Percentiles rank a stretch among this genome's conserved stretches.
Evolutionary conservation across 495 filamentous ascomycete species (phyloP).

Genomic region (Penicillium longicatenatum): DNA sequence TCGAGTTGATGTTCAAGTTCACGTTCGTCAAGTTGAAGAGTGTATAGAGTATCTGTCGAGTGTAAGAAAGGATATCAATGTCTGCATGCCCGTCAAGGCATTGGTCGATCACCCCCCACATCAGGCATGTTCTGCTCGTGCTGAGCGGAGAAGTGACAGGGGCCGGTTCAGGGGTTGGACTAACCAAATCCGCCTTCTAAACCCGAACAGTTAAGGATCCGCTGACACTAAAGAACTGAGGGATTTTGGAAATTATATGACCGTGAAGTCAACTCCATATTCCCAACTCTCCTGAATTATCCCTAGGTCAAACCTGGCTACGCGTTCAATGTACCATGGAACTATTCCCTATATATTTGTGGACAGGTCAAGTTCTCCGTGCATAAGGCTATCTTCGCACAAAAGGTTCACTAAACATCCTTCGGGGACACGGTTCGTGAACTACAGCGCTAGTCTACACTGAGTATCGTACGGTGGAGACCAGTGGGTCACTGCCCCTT

Average conservation of each 20-base stretch:
- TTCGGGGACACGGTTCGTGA: conserved; percentile 19
- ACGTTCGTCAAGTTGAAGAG: not conserved
- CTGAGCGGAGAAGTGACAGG: conserved; percentile 31
- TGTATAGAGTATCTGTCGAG: not conserved
- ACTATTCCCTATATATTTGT: not conserved
- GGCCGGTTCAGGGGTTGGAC: conserved; percentile 34
- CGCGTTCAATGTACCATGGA: not conserved
- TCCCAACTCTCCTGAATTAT: not conserved
- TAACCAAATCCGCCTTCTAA: conserved; percentile 7
- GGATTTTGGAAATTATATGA: not conserved
- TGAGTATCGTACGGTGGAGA: conserved; percentile 6
- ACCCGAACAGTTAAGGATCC: not conserved
- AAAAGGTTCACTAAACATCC: not conserved
- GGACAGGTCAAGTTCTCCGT: not conserved
- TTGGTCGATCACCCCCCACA: conserved; percentile 32
- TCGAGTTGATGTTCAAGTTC: not conserved
- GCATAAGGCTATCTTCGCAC: not conserved
- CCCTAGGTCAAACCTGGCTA: not conserved
- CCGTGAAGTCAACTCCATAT: not conserved
- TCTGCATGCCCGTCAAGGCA: not conserved
- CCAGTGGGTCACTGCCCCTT: conserved; percentile 17
- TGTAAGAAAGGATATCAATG: not conserved
- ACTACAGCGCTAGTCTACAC: conserved; percentile 15
- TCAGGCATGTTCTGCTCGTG: conserved; percentile 27
- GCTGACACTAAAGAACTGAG: not conserved